These are phyloP conservation scores for Cyclotella sp. DNA, from an alignment of 108 stramenopile species.

Conservation along the genomic window DNA sequence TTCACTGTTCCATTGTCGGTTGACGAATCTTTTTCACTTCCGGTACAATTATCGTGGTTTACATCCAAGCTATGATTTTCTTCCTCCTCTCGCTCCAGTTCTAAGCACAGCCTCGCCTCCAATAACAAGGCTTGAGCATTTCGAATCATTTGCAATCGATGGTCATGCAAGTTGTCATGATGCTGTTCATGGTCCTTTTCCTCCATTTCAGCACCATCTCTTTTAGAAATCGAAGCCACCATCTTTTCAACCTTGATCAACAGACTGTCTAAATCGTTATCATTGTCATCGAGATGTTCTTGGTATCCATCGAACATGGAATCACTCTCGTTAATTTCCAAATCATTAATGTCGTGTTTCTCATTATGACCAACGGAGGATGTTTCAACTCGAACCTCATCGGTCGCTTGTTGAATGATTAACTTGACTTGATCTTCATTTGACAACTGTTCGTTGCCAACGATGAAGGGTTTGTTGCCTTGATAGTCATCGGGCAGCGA, in stretches of 20 bases:
- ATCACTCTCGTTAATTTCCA: constrained; percentile 39
- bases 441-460: constrained; percentile 27
- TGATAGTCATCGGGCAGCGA: constrained; percentile 26
- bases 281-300: constrained; percentile 26
- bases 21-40: not conserved
- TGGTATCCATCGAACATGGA: constrained; percentile 49
- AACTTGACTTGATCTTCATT: constrained; percentile 42
- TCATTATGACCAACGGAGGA: not conserved
- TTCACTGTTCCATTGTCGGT: not conserved
- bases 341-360: constrained; percentile 7
- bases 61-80: not conserved
- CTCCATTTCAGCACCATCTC: not conserved
- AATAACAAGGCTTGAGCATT: constrained; percentile 37
- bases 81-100: constrained; percentile 13
- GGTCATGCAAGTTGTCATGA: not conserved
- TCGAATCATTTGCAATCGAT: constrained; percentile 17
- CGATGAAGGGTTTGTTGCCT: not conserved
- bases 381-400: constrained; percentile 41
- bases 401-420: constrained; percentile 35
- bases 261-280: constrained; percentile 30
- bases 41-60: not conserved
- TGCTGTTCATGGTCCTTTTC: constrained; percentile 13
- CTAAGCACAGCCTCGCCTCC: constrained; percentile 38
- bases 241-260: constrained; percentile 40
- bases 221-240: constrained; percentile 12